phyloP scores from a whole-genome alignment of 2,329 filamentous ascomycete genomes.

The Cercospora beticola region DNA sequence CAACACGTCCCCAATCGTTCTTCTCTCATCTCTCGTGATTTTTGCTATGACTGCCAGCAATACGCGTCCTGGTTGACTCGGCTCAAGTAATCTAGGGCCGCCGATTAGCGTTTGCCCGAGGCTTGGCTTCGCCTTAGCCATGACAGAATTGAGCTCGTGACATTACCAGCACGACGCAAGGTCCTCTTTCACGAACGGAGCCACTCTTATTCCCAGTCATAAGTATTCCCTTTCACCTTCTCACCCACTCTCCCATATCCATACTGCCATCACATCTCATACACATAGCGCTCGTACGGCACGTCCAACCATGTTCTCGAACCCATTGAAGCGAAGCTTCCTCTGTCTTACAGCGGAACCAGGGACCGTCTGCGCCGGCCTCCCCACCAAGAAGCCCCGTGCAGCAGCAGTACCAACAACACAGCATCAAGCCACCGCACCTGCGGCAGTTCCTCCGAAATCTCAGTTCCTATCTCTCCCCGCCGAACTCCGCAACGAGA shows the following conservation, averaged over 20 bases:
- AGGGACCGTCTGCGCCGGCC: slow-evolving; percentile 15
- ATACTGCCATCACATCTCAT: not conserved
- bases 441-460: not conserved
- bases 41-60: not conserved
- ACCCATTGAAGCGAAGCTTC: slow-evolving; percentile 9
- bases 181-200: not conserved
- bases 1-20: not conserved
- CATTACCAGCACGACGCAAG: not conserved
- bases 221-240: not conserved
- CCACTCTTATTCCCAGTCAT: slow-evolving; percentile 5
- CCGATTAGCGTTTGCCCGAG: not conserved
- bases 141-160: slow-evolving; percentile 2
- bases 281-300: not conserved
- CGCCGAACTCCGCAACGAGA: slow-evolving; percentile 19
- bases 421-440: not conserved
- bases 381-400: slow-evolving; percentile 11
- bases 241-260: not conserved
- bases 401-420: slow-evolving; percentile 4
- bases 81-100: not conserved
- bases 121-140: slow-evolving; percentile 3
- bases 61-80: not conserved
- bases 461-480: slow-evolving; percentile 17
- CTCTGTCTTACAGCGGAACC: slow-evolving; percentile 13
- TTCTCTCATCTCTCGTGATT: not conserved
- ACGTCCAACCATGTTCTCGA: slow-evolving; percentile 3